Conservation (phyloP, 371 early-diverging fungal genomes). For the Gilbertella persicaria region DNA sequence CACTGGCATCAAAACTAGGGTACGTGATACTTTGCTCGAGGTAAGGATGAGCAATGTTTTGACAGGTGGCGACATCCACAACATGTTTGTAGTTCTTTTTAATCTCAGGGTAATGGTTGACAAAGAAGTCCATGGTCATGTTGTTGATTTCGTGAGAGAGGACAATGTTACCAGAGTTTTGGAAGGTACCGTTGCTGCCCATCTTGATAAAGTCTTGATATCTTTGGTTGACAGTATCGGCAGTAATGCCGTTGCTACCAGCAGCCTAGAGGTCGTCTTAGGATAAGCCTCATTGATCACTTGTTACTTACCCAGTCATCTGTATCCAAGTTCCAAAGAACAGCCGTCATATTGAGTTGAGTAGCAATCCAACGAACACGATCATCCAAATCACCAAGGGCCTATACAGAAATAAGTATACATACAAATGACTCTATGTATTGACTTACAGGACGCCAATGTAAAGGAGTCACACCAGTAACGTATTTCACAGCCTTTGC, state of each 20-base stretch:
- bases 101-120: constrained; percentile 49
- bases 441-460: constrained; percentile 57
- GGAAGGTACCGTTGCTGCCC: constrained; percentile 47
- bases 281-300: too few species aligned
- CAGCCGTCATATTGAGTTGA: constrained; percentile 49
- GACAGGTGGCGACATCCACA: constrained; percentile 53
- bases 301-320: too few species aligned
- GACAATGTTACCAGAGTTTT: constrained; percentile 44
- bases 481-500: constrained; percentile 53
- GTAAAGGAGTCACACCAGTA: constrained; percentile 57
- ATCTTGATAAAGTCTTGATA: constrained; percentile 44
- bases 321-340: constrained; percentile 54
- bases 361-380: constrained; percentile 58
- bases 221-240: constrained; percentile 36
- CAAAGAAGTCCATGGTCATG: constrained; percentile 52
- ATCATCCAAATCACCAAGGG: constrained; percentile 55
- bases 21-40: constrained; percentile 44
- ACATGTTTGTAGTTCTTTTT: constrained; percentile 50
- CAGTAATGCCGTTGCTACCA: constrained; percentile 31
- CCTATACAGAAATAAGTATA: constrained; percentile 20
- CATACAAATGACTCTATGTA: background rate
- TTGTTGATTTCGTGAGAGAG: constrained; percentile 58
- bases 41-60: constrained; percentile 57
- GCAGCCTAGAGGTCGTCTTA: too few species aligned
- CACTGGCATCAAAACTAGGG: constrained; percentile 35